Conservation (phyloP, 2,329 filamentous ascomycete genomes). For the Pseudogymnoascus sp. region DNA sequence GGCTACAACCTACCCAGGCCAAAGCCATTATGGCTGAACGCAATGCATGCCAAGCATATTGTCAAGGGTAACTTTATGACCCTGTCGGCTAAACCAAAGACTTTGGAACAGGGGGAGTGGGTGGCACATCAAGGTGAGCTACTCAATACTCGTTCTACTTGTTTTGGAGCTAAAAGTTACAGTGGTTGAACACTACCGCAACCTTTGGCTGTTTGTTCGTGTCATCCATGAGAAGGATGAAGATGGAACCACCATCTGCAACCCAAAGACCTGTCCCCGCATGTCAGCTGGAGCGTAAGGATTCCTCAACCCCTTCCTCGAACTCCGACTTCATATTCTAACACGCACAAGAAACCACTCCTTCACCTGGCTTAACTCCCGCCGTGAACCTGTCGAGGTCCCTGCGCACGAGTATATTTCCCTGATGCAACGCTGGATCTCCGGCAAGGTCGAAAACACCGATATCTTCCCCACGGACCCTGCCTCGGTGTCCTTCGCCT, state of each 20-base stretch:
- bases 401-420: slow-evolving; percentile 91
- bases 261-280: slow-evolving; percentile 71
- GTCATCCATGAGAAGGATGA: slow-evolving; percentile 82
- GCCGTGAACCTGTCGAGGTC: slow-evolving; percentile 81
- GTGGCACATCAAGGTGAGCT: slow-evolving; percentile 80
- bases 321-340: slow-evolving; percentile 9
- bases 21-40: slow-evolving; percentile 66
- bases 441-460: slow-evolving; percentile 86
- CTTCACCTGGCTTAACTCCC: slow-evolving; percentile 91
- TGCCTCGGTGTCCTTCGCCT: slow-evolving; percentile 57
- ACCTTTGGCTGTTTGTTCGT: slow-evolving; percentile 81
- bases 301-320: background rate
- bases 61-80: slow-evolving; percentile 98
- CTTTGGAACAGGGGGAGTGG: slow-evolving; percentile 92
- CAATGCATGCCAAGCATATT: slow-evolving; percentile 71
- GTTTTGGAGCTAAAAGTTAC: slow-evolving; percentile 7
- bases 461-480: slow-evolving; percentile 85
- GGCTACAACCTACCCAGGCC: slow-evolving; percentile 58
- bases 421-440: slow-evolving; percentile 94
- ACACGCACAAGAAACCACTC: slow-evolving; percentile 63
- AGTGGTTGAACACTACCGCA: slow-evolving; percentile 91
- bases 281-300: slow-evolving; percentile 93
- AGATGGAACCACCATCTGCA: slow-evolving; percentile 72
- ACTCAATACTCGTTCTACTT: background rate
- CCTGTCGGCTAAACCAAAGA: slow-evolving; percentile 82